Evolutionary conservation across 805 yeast species (phyloP), one percentile per base, ranked within the genome.

Genomic region (Candida ponderosae): DNA sequence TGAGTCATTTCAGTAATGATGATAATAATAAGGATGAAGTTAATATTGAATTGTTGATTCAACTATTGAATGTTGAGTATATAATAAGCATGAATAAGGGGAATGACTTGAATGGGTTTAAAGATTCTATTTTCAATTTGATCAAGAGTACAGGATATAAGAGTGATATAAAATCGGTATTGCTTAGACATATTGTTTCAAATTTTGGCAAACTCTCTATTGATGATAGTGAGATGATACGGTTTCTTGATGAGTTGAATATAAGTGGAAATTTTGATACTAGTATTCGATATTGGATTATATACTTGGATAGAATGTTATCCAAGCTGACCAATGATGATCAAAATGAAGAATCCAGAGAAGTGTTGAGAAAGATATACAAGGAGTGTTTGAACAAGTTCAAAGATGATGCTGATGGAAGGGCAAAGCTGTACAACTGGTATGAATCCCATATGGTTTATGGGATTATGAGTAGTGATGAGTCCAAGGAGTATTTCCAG

Each of bases 21-120:
- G 18, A 33, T 45, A 9, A 47, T 47, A 19, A 36, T 57, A 1
- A 36, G 48, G 11, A 68, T 65, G 20, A 50, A 63, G 18, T 29
- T 6, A 44, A 42, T 23, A 31, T 67, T 1, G 63, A 63, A 17
- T 44, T 65, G 6, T 64, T 66, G 41, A 56, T 64, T 13, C 71
- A 71, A 45, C 46, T 74, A 11, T 29, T 73, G 6, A 62, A 61
- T 39, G 38, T 74, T 28, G 76, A 72, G 43, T 48, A 60, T 26
- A 34, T 68, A 5, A 29, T 59, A 10, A 45, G 51, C 37, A 48
- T 28, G 14, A 35, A 32, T 10, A 34, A 33, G 11, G 29, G 50
- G 3, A 36, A 41, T 35, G 57, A 9, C 13, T 1, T 8, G 7
- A 14, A 11, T 11, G 7, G 11, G 14, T 35, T 35, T 8, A 21